Conservation (phyloP, 345 rosid genomes). For the Salix exigua region DNA sequence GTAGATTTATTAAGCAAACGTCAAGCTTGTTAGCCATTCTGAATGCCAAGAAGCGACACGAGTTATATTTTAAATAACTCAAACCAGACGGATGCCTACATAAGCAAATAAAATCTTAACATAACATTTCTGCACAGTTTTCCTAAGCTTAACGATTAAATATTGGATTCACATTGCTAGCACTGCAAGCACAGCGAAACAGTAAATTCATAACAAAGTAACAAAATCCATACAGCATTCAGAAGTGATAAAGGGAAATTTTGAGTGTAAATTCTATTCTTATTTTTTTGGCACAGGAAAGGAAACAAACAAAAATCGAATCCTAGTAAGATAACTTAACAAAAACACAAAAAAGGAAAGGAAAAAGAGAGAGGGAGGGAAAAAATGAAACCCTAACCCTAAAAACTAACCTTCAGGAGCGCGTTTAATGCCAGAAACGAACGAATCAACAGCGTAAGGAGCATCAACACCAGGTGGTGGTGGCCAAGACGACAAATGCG, state of each 20-base stretch:
- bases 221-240: not conserved
- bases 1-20: not conserved
- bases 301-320: not conserved
- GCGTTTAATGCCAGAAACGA: conserved; percentile 50
- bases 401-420: conserved; percentile 45
- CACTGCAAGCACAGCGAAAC: not conserved
- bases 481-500: conserved; percentile 8
- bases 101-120: not conserved
- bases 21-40: not conserved
- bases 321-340: not conserved
- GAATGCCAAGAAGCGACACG: not conserved
- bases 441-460: conserved; percentile 33
- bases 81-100: not conserved
- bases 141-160: not conserved
- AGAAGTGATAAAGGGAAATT: not conserved
- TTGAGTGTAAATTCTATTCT: not conserved
- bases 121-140: not conserved
- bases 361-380: not conserved
- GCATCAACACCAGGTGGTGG: conserved; percentile 42
- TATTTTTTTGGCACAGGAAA: not conserved
- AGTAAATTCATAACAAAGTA: not conserved
- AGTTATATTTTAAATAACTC: not conserved
- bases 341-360: not conserved
- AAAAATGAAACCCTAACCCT: not conserved
- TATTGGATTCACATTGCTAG: not conserved